These are phyloP conservation scores for Malus hybrid DNA, from an alignment of 331 rosid species.

Conservation along the genomic window DNA sequence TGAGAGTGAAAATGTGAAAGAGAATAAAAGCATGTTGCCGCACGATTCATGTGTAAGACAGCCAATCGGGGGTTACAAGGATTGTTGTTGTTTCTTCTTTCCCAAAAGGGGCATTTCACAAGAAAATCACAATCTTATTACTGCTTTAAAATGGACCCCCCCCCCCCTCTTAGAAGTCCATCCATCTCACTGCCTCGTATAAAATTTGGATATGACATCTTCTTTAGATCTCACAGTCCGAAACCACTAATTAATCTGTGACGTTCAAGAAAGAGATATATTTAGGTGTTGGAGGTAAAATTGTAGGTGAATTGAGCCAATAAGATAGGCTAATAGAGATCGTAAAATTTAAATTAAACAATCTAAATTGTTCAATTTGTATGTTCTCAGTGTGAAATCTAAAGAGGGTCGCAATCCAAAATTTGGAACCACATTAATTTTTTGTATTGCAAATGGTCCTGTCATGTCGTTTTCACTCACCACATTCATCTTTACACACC, in stretches of 20 bases:
- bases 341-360: too few relatives aligned
- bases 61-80: neutral
- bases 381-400: too few relatives aligned
- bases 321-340: too few relatives aligned
- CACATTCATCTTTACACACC: neutral
- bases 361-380: too few relatives aligned
- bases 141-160: neutral
- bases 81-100: neutral
- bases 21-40: neutral
- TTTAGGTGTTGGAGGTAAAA: too few relatives aligned
- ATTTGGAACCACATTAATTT: neutral
- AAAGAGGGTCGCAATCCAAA: too few relatives aligned
- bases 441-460: neutral
- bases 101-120: neutral
- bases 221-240: too few relatives aligned
- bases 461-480: neutral
- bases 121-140: too few relatives aligned
- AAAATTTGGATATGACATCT: too few relatives aligned
- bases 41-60: neutral
- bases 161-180: neutral
- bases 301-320: too few relatives aligned
- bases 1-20: neutral
- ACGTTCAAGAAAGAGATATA: too few relatives aligned
- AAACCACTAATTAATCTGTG: too few relatives aligned
- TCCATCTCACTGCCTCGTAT: neutral